Base-by-base conservation (phyloP, 2,329 filamentous ascomycete genomes). In the Ascochyta clinopodiicola region DNA sequence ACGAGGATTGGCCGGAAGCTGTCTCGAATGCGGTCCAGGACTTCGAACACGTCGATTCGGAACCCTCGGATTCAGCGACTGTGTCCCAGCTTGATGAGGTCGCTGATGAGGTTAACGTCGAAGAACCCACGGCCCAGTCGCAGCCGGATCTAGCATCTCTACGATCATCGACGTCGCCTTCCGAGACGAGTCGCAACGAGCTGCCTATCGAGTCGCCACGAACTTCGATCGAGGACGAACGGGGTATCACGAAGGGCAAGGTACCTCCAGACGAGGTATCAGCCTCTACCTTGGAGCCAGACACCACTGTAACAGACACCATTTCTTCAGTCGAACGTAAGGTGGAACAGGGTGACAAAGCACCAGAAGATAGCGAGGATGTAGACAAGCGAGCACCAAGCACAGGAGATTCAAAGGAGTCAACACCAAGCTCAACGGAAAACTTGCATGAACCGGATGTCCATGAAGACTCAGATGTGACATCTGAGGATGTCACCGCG, bases 151-250 rank as follows among this genome's bases (percentile, higher is more conserved):
- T 71, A 44, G 66, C 69, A 42, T 76, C 74, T 17, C 71, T 70
- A 21, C 65, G 69, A 29, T 64, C 72, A 0, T 77, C 74, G 1
- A 72, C 68, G 7, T 74, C 74, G 10, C 69, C 69, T 1, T 75
- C 73, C n/a, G 73, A 75, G 31, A 53, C 57, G 6, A 77, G 74
- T 53, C 73, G 68, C 36, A 63, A 60, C 17, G 73, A 71, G 34
- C 55, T 59, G 6, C 56, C 59, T 7, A 46, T 60, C 32, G 73
- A 76, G 36, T 77, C 75, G 21, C 66, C 74, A 3, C 53, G 75
- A 15, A 77, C 74, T 8, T 77, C 75, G 1, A 62, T 75, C 24
- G 75, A 77, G 42, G 74, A 76, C 27, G 71, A 72, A 37, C 59
- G 60, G 17, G 15, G 15, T 19, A 22, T 13, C 5, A n/a, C 12